Percentiles rank a stretch among this genome's conserved stretches.
Evolutionary conservation across 2,329 filamentous ascomycete species (phyloP).

Genomic region (Epichloe coenophiala): DNA sequence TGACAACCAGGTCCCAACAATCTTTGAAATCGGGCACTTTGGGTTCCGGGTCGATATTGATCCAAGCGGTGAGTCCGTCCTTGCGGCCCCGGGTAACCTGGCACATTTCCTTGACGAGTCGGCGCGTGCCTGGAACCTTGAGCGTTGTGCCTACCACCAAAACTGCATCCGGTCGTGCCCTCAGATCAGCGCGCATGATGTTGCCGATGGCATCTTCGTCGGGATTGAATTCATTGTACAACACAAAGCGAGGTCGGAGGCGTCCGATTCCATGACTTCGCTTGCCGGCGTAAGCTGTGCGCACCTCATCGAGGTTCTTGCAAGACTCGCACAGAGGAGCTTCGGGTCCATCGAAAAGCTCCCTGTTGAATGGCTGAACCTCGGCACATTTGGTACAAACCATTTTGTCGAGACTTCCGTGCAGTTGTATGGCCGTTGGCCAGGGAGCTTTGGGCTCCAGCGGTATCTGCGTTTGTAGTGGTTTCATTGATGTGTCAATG

Average conservation of each 20-base stretch:
- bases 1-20: constrained; percentile 84
- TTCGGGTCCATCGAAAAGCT: constrained; percentile 71
- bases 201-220: constrained; percentile 93
- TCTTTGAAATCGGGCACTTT: constrained; percentile 75
- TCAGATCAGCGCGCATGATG: constrained; percentile 75
- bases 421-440: constrained; percentile 86
- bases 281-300: constrained; percentile 65
- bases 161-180: constrained; percentile 75
- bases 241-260: constrained; percentile 79
- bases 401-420: constrained; percentile 91
- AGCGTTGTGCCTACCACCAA: constrained; percentile 92
- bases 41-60: constrained; percentile 81
- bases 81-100: constrained; percentile 67
- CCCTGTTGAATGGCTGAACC: constrained; percentile 61
- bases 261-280: constrained; percentile 87
- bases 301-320: constrained; percentile 58
- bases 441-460: constrained; percentile 75
- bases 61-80: constrained; percentile 83
- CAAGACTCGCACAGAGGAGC: constrained; percentile 71
- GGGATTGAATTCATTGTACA: constrained; percentile 96
- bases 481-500: constrained; percentile 72
- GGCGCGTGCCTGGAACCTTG: constrained; percentile 84
- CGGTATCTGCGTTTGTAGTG: constrained; percentile 68
- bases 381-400: constrained; percentile 85
- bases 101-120: constrained; percentile 85